Base-by-base conservation (phyloP, 2,329 filamentous ascomycete species). In the Aspergillus sojae region DNA sequence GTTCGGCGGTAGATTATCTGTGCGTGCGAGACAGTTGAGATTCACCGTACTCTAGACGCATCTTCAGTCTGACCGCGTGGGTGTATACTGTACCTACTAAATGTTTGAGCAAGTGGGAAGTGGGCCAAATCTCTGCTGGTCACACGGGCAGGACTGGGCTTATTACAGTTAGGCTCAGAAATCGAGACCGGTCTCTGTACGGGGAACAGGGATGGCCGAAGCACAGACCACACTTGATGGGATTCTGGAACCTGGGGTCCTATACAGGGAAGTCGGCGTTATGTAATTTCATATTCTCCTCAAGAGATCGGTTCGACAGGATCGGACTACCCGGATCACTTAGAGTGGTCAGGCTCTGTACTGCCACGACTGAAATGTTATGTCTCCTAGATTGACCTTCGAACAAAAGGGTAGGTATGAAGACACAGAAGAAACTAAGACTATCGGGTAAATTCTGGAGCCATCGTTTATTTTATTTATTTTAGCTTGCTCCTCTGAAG, bases 51-150 rank as follows among this genome's bases (percentile, higher is more conserved):
- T 36, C 9, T 34, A 34, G 14, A 36, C 7, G 45, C 12, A 19
- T 28, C 12, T 41, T 19, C 39, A n/a, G 39, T n/a, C 39, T 41
- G 39, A 41, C 16, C 16, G 39, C 39, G 6, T 41, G 34, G 5
- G 12, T 36, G 32, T 39, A 26, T 21, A 19, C 26, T 7, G 26
- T 28, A 28, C 26, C 26, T 28, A 2, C 19, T 39, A 21, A 55
- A 6, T 11, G 9, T 6, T 26, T 55, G 53, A 50, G 43, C 53
- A 57, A 57, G 30, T 23, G 30, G 32, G 34, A 36, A 36, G 34
- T 36, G 34, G 30, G 54, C 16, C 39, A 64, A 64, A 58, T 53
- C 56, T 45, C 45, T 61, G 58, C 58, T 57, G 58, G 62, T 64
- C 62, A 64, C 62, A 62, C 54, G 62, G 46, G 52, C 62, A 54